Conservation (phyloP, 2,329 filamentous ascomycete species). For the Sporothrix brunneoviolacea region DNA sequence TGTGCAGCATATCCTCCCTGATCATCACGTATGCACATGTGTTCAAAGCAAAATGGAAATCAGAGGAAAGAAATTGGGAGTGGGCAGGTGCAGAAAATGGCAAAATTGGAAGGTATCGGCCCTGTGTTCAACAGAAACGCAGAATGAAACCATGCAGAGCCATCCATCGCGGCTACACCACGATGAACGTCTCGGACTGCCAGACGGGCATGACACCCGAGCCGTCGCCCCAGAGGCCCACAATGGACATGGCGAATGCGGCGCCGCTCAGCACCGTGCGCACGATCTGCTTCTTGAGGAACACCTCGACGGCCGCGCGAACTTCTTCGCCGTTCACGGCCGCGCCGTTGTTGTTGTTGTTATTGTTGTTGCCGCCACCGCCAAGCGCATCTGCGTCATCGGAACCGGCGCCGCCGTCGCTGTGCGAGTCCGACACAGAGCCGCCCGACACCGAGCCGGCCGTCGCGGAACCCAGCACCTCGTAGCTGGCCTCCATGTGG, state of each 20-base stretch:
- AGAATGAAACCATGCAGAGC: too few relatives aligned
- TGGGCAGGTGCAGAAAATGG: too few relatives aligned
- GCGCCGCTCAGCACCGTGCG: conserved; percentile 48
- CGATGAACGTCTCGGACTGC: conserved; percentile 18
- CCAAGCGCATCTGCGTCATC: conserved; percentile 24
- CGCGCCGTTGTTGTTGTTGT: conserved; percentile 35
- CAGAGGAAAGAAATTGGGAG: neutral
- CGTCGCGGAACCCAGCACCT: conserved; percentile 35
- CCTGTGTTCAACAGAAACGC: too few relatives aligned
- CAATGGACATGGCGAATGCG: conserved; percentile 54
- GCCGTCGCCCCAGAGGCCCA: conserved; percentile 62
- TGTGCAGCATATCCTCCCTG: too few relatives aligned
- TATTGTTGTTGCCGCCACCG: conserved; percentile 38
- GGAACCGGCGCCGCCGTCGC: conserved; percentile 31
- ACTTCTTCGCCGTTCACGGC: conserved; percentile 58
- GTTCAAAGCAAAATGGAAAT: neutral
- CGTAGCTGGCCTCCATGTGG: conserved; percentile 65
- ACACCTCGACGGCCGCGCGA: conserved; percentile 47
- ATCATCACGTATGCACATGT: too few relatives aligned
- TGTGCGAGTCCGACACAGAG: conserved; percentile 29
- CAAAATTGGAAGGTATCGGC: too few relatives aligned
- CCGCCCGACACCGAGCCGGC: conserved; percentile 23
- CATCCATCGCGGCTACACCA: too few relatives aligned
- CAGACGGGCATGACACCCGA: conserved; percentile 22
- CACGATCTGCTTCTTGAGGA: conserved; percentile 47